Conservation (phyloP, 768 basidiomycete species). For the Calocybe cyanea region DNA sequence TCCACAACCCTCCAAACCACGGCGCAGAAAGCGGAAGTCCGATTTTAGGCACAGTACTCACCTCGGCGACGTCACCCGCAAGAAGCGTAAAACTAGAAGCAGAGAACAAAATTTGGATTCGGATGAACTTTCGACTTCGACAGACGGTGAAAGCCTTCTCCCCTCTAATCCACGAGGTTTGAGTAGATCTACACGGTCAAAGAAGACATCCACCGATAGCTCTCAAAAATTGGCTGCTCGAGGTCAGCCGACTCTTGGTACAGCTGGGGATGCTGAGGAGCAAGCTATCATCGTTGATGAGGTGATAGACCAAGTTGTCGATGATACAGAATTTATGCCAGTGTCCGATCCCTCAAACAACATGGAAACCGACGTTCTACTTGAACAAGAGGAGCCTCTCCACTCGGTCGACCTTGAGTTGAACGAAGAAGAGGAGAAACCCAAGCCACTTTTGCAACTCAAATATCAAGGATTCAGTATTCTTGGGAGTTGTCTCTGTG, state of each 20-base stretch:
- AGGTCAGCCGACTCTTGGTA: no score
- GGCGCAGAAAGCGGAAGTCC: slow-evolving; percentile 19
- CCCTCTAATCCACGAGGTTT: slow-evolving; percentile 5
- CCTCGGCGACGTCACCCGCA: slow-evolving; percentile 13
- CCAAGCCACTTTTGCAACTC: slow-evolving; percentile 64
- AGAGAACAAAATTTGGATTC: slow-evolving; percentile 21
- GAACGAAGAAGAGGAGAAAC: slow-evolving; percentile 70
- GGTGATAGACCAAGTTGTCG: slow-evolving; percentile 27
- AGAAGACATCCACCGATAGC: neutral
- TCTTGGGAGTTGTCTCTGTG: slow-evolving; percentile 69
- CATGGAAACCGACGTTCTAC: slow-evolving; percentile 8
- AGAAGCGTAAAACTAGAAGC: slow-evolving; percentile 38
- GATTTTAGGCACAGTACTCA: slow-evolving; percentile 8
- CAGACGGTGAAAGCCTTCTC: slow-evolving; percentile 10
- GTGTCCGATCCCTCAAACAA: slow-evolving; percentile 1
- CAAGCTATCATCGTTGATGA: slow-evolving; percentile 16
- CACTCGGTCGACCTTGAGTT: slow-evolving; percentile 33
- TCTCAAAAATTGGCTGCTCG: slow-evolving; percentile 15
- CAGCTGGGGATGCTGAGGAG: slow-evolving; percentile 5
- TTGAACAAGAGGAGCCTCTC: slow-evolving; percentile 9
- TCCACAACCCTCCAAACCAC: slow-evolving; percentile 15
- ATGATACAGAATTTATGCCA: neutral
- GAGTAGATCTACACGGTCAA: slow-evolving; percentile 7
- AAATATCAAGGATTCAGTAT: slow-evolving; percentile 70
- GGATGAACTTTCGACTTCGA: slow-evolving; percentile 17